Base-by-base conservation (phyloP, 768 basidiomycete genomes). In the Paxillus ammoniavirescens region DNA sequence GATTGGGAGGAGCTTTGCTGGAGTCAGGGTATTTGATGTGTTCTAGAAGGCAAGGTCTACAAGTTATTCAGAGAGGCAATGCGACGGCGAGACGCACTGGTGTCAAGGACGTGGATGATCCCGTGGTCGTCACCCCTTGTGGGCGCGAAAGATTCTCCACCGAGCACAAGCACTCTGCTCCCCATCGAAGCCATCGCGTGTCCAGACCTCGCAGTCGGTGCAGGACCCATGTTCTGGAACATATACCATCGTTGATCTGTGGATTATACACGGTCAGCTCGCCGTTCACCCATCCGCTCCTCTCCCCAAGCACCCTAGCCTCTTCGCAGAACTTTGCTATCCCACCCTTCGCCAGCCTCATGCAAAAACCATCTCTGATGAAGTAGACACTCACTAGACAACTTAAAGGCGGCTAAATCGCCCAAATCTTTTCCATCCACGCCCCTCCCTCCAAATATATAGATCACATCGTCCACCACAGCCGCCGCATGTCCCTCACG, bases 181-280 rank as follows among this genome's bases (percentile, higher is more conserved):
- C 91, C 93, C 66, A 90, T 86, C 12, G 92, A 86, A 7, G 95
- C 93, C 94, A 99, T 96, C n/a, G 96, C 91, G 72, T 99, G 97
- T 2, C 97, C 97, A 8, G 93, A 95, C 47, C 97, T 82, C 3
- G 93, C 91, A 38, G 79, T 86, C 1, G 97, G 97, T 14, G 92
- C 83, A 15, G 96, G 96, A 0, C 97, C 97, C 97, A 99, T 99
- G 66, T 98, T 97, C 72, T 98, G 94, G 77, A 99, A 99, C 93
- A 95, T 98, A 74, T 95, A 99, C 97, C 97, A 99, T 61, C 97
- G 81, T 65, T 93, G 91, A 71, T 94, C 96, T 98, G 67, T 30
- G 43, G 42, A 47, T 4, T 15, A 44, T 50, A 13, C 2, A 54
- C 28, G 6, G 50, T 69, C 50, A 68, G 56, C 43, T 14, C 36